A percentile compares a stretch with the other conserved stretches of the same genome.
phyloP scores from a whole-genome alignment of 2,329 filamentous ascomycete species.

The Endoconidiophora polonica region DNA sequence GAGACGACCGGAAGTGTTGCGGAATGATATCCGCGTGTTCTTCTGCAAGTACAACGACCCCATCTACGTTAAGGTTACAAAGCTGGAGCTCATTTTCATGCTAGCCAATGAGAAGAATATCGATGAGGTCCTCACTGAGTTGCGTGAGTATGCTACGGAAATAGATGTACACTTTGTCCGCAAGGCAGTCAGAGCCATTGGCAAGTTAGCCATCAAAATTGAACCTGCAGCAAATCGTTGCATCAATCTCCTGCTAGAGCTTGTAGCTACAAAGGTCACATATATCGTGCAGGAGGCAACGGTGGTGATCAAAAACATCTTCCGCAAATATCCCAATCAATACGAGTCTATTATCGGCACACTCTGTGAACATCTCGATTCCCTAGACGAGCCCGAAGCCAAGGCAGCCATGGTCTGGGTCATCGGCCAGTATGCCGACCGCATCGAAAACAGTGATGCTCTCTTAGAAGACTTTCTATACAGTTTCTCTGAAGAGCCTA shows the following conservation, averaged over 20 bases:
- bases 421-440: constrained; percentile 91
- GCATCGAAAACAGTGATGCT: constrained; percentile 91
- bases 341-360: constrained; percentile 97
- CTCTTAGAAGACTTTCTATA: constrained; percentile 90
- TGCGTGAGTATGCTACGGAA: constrained; percentile 93
- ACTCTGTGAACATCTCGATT: constrained; percentile 89
- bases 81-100: constrained; percentile 98
- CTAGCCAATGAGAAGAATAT: constrained; percentile 91
- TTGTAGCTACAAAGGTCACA: constrained; percentile 94
- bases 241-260: constrained; percentile 80
- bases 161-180: constrained; percentile 98
- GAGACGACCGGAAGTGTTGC: constrained; percentile 75
- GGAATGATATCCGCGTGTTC: constrained; percentile 95
- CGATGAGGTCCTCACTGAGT: constrained; percentile 79
- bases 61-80: constrained; percentile 98
- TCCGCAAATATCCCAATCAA: constrained; percentile 96
- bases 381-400: constrained; percentile 88
- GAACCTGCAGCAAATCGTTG: constrained; percentile 81
- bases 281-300: constrained; percentile 99
- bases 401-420: constrained; percentile 99
- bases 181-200: constrained; percentile 92
- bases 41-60: constrained; percentile 99
- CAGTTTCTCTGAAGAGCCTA: constrained; percentile 82
- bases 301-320: constrained; percentile 96
- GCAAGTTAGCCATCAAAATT: constrained; percentile 97